Base-by-base conservation (phyloP, 2,329 filamentous ascomycete genomes). In the Ophiocordyceps australis region DNA sequence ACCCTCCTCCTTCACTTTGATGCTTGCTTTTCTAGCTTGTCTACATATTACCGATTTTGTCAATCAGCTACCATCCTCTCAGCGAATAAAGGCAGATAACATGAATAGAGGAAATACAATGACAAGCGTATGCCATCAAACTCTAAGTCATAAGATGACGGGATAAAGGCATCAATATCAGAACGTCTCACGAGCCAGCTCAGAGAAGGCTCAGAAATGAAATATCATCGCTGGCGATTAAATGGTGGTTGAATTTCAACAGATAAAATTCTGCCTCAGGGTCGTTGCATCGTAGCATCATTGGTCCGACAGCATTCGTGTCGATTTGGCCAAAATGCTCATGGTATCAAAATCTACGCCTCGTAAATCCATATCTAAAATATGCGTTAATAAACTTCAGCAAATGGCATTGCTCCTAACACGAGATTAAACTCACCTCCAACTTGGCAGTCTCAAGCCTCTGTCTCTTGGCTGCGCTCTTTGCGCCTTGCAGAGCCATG, bases 381-480 rank as follows among this genome's bases (percentile, higher is more conserved):
- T 14, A 21, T 11, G n/a, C n/a, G n/a, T n/a, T n/a, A n/a, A n/a
- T n/a, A n/a, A n/a, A n/a, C n/a, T n/a, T n/a, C n/a, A n/a, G n/a
- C n/a, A n/a, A n/a, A n/a, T n/a, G n/a, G n/a, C n/a, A n/a, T n/a
- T n/a, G n/a, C n/a, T n/a, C n/a, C n/a, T n/a, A n/a, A n/a, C n/a
- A n/a, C n/a, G n/a, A n/a, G n/a, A n/a, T n/a, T n/a, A n/a, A n/a
- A 59, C 79, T 65, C 50, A 94, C 82, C 70, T 95, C 89, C 71
- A 94, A 73, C 65, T 93, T 94, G 27, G 80, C 83, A 58, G 83
- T 77, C 34, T 92, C 85, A 34, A 65, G 62, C 39, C 73, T 68
- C 45, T 86, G 76, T 48, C 68, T 78, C 52, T 62, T 69, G 24
- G 78, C 83, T 31, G 58, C 55, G 25, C 65, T 65, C 48, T 71